Evolutionary conservation across 2,329 filamentous ascomycete genomes (phyloP).

Genomic region (Nemania serpens): DNA sequence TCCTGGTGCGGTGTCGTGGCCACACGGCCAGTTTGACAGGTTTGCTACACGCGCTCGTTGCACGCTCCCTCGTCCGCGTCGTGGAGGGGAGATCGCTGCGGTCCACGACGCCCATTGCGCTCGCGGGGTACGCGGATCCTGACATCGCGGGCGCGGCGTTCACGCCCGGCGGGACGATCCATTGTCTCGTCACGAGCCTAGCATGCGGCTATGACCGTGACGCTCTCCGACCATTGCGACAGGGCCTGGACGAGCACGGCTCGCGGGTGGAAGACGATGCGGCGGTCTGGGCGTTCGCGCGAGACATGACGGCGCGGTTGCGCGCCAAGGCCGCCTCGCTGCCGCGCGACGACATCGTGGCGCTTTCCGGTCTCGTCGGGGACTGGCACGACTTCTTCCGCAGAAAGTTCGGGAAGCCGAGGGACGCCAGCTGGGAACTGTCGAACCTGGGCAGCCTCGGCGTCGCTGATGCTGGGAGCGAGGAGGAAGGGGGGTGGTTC

Average conservation of each 20-base stretch:
- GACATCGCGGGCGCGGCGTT: constrained; percentile 24
- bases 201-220: constrained; percentile 34
- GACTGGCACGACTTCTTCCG: constrained; percentile 51
- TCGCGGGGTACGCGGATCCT: constrained; percentile 46
- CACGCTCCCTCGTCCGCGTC: constrained; percentile 47
- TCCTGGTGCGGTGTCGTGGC: constrained; percentile 48
- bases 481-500: constrained; percentile 36
- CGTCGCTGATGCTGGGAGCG: constrained; percentile 33
- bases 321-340: constrained; percentile 42
- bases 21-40: constrained; percentile 53
- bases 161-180: constrained; percentile 42
- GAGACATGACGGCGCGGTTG: constrained; percentile 43
- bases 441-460: constrained; percentile 54
- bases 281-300: constrained; percentile 51
- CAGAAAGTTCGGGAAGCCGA: constrained; percentile 48
- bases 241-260: neutral
- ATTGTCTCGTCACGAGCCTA: constrained; percentile 47
- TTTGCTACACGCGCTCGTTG: constrained; percentile 52
- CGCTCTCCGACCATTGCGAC: constrained; percentile 25
- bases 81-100: constrained; percentile 45
- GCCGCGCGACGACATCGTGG: constrained; percentile 49
- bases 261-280: neutral
- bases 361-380: constrained; percentile 48
- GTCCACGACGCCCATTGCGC: constrained; percentile 50
- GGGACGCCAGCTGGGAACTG: constrained; percentile 54